Percentiles rank a stretch among this genome's conserved stretches.
Evolutionary conservation across 1,284 basidiomycete genomes (phyloP).

Genomic region (Meripilus lineatus): DNA sequence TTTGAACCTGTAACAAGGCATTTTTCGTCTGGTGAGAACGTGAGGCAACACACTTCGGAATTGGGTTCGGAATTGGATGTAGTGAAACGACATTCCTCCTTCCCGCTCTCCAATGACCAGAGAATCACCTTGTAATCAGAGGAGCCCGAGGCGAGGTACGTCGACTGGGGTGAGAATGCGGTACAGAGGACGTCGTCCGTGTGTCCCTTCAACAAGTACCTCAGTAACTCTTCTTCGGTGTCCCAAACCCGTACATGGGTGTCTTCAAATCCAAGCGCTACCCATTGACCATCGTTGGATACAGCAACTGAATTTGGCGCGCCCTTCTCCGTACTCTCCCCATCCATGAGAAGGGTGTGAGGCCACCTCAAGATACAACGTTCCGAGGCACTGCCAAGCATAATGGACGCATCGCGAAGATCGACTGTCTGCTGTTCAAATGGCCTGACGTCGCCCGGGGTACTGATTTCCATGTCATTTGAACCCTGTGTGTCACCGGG

Average conservation of each 20-base stretch:
- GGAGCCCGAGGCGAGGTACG: constrained; percentile 15
- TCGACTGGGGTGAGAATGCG: constrained; percentile 21
- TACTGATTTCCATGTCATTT: no score
- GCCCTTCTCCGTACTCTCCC: neutral
- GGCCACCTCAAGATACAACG: constrained; percentile 8
- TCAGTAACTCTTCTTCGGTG: constrained; percentile 4
- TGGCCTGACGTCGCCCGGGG: no score
- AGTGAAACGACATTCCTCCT: neutral
- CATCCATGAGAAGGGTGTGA: constrained; percentile 6
- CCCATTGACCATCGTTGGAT: constrained; percentile 1
- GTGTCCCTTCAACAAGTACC: constrained; percentile 11
- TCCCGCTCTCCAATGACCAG: constrained; percentile 17
- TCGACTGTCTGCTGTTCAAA: no score
- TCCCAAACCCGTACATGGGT: constrained; percentile 8
- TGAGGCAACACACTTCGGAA: constrained; percentile 16
- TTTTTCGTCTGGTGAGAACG: constrained; percentile 19
- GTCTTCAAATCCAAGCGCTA: constrained; percentile 9
- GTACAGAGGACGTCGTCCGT: constrained; percentile 13
- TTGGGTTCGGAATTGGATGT: no score
- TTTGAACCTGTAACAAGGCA: constrained; percentile 19
- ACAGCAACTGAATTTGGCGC: constrained; percentile 2
- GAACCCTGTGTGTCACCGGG: no score
- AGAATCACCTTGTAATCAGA: constrained; percentile 14
- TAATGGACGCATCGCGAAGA: no score
- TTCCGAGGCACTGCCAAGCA: no score